Conservation (phyloP, 768 basidiomycete genomes). For the Melanogaster broomeanus region DNA sequence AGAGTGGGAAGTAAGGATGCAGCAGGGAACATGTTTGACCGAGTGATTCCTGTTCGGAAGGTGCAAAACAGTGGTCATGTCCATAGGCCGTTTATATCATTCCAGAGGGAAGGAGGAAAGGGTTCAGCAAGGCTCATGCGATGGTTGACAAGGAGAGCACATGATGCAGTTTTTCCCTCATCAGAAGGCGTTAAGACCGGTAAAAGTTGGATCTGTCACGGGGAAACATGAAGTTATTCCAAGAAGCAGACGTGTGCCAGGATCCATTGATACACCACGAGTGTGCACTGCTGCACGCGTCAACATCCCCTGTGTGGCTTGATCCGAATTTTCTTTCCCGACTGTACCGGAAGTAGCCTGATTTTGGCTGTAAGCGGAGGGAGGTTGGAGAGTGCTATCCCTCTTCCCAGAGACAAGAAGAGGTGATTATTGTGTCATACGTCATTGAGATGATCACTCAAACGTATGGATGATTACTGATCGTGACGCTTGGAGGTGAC, state of each 20-base stretch:
- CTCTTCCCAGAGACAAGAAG: no score
- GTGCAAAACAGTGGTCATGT: slow-evolving; percentile 11
- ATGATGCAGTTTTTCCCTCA: slow-evolving; percentile 3
- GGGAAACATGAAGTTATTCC: slow-evolving; percentile 4
- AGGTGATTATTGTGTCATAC: not conserved
- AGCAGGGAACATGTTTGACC: slow-evolving; percentile 37
- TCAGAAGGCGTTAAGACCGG: not conserved
- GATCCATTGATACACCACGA: not conserved
- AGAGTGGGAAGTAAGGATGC: slow-evolving; percentile 45
- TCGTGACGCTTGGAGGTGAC: no score
- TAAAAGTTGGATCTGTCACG: slow-evolving; percentile 10
- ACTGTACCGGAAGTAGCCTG: no score
- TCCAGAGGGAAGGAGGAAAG: not conserved
- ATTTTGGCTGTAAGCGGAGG: no score
- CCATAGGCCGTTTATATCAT: slow-evolving; percentile 20
- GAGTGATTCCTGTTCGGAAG: slow-evolving; percentile 15
- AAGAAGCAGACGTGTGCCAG: not conserved
- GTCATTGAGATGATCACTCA: not conserved
- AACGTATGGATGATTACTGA: not conserved
- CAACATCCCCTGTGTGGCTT: not conserved
- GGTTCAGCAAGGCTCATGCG: not conserved
- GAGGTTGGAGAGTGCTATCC: no score
- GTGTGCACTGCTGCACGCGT: not conserved
- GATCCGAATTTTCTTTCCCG: not conserved
- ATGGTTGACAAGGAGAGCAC: slow-evolving; percentile 7